Evolutionary conservation across 306 rosid species (phyloP), one percentile per base, ranked within the genome.

Genomic region (Psophocarpus tetragonolobus): DNA sequence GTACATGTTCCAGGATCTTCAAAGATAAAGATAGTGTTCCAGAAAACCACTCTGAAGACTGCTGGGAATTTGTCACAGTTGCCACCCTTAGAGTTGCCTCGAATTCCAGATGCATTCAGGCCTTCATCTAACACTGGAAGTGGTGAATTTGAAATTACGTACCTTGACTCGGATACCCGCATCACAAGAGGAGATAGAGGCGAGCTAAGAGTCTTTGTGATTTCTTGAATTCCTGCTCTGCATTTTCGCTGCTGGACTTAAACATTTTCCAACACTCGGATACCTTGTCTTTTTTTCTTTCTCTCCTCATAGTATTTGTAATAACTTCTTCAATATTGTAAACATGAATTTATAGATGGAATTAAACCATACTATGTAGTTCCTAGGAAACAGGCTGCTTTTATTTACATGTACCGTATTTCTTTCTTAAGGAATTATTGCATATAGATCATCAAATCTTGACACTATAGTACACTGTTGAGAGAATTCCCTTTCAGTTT

Each of bases 141-240:
- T 64, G 94, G 97, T 53, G 97, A 91, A 33, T 95, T 92, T 85
- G 97, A 95, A 83, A 90, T 95, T 65, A 92, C 99, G 17, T 95
- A 88, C 78, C 77, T 91, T 29, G 99, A 91, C 33, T 11, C 72
- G 0, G 91, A 86, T 53, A 92, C 86, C 38, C 92, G 98, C 42
- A 33, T 95, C 76, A 95, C 97, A 17, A 82, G 97, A 82, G 97
- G 98, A 83, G 97, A 95, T 50, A 88, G 90, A 91, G 86, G 82
- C 42, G 98, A 95, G 88, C 92, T 95, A 44, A 88, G 98, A 85
- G 92, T 95, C 63, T 95, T 95, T 84, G 98, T 95, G 70, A 76
- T 91, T 69, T 72, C 98, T 39, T 95, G 83, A 87, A 76, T 33
- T 48, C 71, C 53, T 64, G 73, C 8, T 4, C 6, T 33, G 39